These are phyloP conservation scores for Phytophthora pini DNA, from an alignment of 352 stramenopile genomes.

Conservation along the genomic window DNA sequence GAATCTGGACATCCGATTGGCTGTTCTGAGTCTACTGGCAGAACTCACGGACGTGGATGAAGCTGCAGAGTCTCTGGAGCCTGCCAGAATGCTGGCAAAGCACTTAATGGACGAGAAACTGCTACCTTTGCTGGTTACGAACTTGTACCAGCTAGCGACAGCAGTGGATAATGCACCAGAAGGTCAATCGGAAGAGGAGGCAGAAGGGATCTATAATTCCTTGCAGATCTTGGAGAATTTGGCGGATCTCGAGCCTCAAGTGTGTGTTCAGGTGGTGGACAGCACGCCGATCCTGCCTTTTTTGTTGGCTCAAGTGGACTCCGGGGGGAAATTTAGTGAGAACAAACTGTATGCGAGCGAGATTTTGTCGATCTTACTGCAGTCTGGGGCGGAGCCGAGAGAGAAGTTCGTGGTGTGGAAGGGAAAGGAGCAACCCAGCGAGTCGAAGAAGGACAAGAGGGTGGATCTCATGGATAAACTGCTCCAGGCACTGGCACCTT, in stretches of 20 bases:
- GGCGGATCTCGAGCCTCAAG: slow-evolving; percentile 59
- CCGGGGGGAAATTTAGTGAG: slow-evolving; percentile 47
- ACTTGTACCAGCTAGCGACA: slow-evolving; percentile 47
- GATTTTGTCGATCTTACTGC: slow-evolving; percentile 86
- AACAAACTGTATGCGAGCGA: slow-evolving; percentile 90
- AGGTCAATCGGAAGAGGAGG: slow-evolving; percentile 67
- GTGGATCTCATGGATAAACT: slow-evolving; percentile 92
- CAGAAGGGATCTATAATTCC: slow-evolving; percentile 74
- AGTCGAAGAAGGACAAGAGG: slow-evolving; percentile 30
- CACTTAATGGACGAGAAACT: slow-evolving; percentile 72
- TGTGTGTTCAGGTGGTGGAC: slow-evolving; percentile 52
- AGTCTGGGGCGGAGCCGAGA: slow-evolving; percentile 53
- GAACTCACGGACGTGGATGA: slow-evolving; percentile 82
- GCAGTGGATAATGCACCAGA: slow-evolving; percentile 13
- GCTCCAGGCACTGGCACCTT: slow-evolving; percentile 88
- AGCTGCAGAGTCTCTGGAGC: slow-evolving; percentile 46
- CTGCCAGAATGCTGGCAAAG: slow-evolving; percentile 48
- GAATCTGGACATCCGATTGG: slow-evolving; percentile 79
- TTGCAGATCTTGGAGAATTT: slow-evolving; percentile 87
- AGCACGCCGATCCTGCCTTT: slow-evolving; percentile 65
- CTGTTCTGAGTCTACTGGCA: slow-evolving; percentile 61
- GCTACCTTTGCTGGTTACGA: slow-evolving; percentile 55
- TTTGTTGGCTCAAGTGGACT: slow-evolving; percentile 57
- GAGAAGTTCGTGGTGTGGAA: slow-evolving; percentile 52
- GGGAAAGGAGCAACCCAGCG: slow-evolving; percentile 14